Evolutionary conservation across 2,329 filamentous ascomycete genomes (phyloP).

Genomic region (Scedosporium apiospermum): DNA sequence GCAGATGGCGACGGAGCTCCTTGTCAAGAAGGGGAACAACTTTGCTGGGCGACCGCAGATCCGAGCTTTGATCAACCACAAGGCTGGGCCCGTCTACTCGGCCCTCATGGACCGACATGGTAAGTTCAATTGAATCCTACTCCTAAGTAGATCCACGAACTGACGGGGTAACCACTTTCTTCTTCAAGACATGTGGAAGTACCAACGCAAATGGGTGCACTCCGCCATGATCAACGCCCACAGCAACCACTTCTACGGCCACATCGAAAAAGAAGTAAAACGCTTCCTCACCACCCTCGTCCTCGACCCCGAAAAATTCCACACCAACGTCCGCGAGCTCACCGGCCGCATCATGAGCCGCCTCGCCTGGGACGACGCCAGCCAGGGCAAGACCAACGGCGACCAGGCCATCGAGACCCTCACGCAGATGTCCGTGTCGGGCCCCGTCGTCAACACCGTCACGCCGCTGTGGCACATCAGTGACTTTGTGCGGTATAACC

Average conservation of each 20-base stretch:
- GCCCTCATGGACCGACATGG: conserved; percentile 41
- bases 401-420: conserved; percentile 36
- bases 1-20: conserved; percentile 36
- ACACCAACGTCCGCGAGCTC: conserved; percentile 35
- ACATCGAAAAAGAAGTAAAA: conserved; percentile 35
- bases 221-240: conserved; percentile 34
- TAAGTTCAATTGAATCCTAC: conserved; percentile 15
- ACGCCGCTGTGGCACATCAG: conserved; percentile 37
- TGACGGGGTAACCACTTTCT: background rate
- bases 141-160: background rate
- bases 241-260: conserved; percentile 34
- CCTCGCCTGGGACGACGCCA: conserved; percentile 39
- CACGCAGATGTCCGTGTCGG: conserved; percentile 42
- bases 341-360: conserved; percentile 40
- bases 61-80: conserved; percentile 37
- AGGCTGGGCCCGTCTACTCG: conserved; percentile 36
- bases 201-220: conserved; percentile 41
- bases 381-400: conserved; percentile 33
- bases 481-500: conserved; percentile 28
- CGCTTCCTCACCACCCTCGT: conserved; percentile 35
- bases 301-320: conserved; percentile 34
- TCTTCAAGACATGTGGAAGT: conserved; percentile 33
- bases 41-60: conserved; percentile 42
- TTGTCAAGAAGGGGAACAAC: conserved; percentile 39
- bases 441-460: conserved; percentile 39